A percentile compares a stretch with the other conserved stretches of the same genome.
phyloP scores from a whole-genome alignment of 306 rosid genomes.

The Rosa multiflora region DNA sequence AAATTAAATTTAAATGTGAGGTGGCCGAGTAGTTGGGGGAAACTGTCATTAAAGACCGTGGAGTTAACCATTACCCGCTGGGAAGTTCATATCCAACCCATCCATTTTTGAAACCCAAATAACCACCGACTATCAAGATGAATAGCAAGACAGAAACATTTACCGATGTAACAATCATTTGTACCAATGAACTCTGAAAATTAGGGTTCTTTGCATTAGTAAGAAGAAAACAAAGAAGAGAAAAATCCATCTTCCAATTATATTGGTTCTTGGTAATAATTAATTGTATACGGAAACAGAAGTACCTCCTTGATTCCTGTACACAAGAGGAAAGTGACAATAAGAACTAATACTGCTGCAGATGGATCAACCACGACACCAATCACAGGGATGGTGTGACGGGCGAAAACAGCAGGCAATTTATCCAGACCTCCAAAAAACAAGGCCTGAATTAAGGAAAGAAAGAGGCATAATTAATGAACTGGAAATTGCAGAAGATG shows the following conservation, averaged over 20 bases:
- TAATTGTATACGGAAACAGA: conserved; percentile 7
- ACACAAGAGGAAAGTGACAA: conserved; percentile 58
- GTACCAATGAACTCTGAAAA: conserved; percentile 71
- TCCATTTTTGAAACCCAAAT: conserved; percentile 61
- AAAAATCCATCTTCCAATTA: background rate
- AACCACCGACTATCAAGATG: conserved; percentile 56
- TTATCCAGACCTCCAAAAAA: conserved; percentile 60
- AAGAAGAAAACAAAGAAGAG: background rate
- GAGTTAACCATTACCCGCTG: conserved; percentile 50
- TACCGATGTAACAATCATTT: conserved; percentile 54
- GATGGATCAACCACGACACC: conserved; percentile 72
- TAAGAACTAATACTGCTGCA: conserved; percentile 56
- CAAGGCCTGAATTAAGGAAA: conserved; percentile 48
- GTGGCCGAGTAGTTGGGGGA: conserved; percentile 2
- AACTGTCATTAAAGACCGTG: conserved; percentile 16
- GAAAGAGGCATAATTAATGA: conserved; percentile 10
- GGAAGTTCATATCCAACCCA: conserved; percentile 73
- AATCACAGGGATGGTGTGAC: conserved; percentile 56
- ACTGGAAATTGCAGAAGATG: background rate
- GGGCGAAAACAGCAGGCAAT: conserved; percentile 55
- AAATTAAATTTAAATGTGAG: conserved; percentile 25
- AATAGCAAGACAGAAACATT: conserved; percentile 60
- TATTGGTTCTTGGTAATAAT: no score
- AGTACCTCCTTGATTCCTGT: conserved; percentile 69
- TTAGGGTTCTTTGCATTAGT: conserved; percentile 10